Base-by-base conservation (phyloP, 495 filamentous ascomycete genomes). In the Penicillium manginii region DNA sequence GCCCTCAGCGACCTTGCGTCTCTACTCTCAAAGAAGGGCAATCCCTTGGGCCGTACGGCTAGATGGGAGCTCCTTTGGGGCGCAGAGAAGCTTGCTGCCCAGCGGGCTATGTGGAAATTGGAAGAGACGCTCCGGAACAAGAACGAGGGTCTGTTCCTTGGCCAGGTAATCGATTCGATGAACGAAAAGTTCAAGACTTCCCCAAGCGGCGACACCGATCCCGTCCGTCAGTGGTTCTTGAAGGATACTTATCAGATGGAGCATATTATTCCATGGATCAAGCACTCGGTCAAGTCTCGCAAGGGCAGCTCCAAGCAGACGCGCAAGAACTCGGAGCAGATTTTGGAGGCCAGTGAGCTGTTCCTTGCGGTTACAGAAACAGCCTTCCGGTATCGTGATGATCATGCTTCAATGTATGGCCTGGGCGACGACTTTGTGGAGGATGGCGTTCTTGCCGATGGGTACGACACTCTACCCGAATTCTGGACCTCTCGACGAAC, bases 21-120 rank as follows among this genome's bases (percentile, higher is more conserved):
- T 14, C 81, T 92, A 54, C 75, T 97, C 18, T 81, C 82, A 52
- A 67, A 74, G 3, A 77, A 81, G 32, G 82, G 77, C 67, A 80
- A 68, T 62, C 77, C 62, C 52, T 62, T 97, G 14, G 84, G 89
- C 48, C 80, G 81, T 17, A 72, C 71, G 18, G 84, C 84, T 5
- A 84, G 83, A 64, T 98, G 92, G 93, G 80, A 86, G 57, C 70
- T 98, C 5, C 79, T 98, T n/a, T 91, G 87, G 83, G 86, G 90
- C 63, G 93, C 92, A 0, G 94, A 98, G 68, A 97, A 92, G 69
- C 83, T 97, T 63, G 86, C 87, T 39, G 90, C 92, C 32, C 93
- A 92, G n/a, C 83, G 82, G 45, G 81, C 84, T 35, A 81, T 98
- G 58, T 98, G 93, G 92, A 84, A 85, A 55, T 73, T 81, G 31